phyloP scores from a whole-genome alignment of 1,139 yeast species.

The Blastobotrys malaysiensis region DNA sequence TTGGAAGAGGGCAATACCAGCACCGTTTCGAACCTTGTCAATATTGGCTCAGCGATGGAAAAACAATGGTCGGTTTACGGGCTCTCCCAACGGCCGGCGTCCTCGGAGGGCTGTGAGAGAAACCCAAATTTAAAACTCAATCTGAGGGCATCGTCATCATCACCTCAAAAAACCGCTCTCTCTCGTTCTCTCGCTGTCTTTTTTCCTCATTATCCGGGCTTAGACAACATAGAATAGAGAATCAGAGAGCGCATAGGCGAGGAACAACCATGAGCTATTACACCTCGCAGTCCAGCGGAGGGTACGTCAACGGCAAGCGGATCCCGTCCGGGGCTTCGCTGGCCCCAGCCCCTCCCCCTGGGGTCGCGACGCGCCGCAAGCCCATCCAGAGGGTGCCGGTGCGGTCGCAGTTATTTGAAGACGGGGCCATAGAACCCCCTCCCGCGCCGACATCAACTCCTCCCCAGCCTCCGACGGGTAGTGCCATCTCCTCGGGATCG shows the following conservation, averaged over 20 bases:
- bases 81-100: background rate
- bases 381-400: constrained; percentile 19
- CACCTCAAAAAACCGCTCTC: background rate
- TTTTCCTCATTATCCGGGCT: too few relatives aligned
- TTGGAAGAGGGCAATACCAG: too few relatives aligned
- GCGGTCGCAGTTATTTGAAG: background rate
- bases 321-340: constrained; percentile 4
- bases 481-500: background rate
- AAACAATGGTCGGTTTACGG: too few relatives aligned
- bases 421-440: background rate
- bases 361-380: constrained; percentile 16
- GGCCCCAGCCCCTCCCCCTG: constrained; percentile 13
- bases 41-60: too few relatives aligned
- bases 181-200: background rate
- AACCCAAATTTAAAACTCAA: background rate
- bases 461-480: background rate
- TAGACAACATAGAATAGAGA: background rate
- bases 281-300: constrained; percentile 1
- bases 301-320: constrained; percentile 19
- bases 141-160: background rate
- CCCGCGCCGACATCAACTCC: background rate
- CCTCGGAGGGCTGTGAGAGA: background rate
- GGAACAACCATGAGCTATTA: background rate
- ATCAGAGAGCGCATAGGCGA: background rate
- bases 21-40: background rate